phyloP scores from a whole-genome alignment of 306 rosid species.

The Ammopiptanthus mongolicus region DNA sequence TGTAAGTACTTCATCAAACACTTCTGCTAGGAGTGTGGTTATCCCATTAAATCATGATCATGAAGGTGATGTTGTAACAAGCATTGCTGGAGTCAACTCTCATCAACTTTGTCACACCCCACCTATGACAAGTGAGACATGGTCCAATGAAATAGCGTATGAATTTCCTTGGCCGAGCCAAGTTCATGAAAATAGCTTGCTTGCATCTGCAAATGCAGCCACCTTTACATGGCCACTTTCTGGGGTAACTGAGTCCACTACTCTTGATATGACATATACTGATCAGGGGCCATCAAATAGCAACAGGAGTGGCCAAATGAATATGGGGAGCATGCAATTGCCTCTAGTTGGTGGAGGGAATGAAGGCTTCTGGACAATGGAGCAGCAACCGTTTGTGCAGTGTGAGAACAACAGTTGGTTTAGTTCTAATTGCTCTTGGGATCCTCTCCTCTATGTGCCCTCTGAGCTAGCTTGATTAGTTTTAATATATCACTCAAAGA shows the following conservation, averaged over 20 bases:
- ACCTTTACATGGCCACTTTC: conserved; percentile 24
- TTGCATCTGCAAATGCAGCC: conserved; percentile 2
- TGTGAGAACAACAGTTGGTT: conserved; percentile 36
- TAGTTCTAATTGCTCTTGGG: conserved; percentile 36
- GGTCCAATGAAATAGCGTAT: conserved; percentile 31
- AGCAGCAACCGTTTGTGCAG: conserved; percentile 31
- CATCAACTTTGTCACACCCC: conserved; percentile 25
- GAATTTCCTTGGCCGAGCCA: conserved; percentile 36
- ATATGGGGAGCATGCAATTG: conserved; percentile 26
- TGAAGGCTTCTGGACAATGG: conserved; percentile 31
- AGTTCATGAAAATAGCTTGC: conserved; percentile 9
- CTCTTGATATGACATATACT: conserved; percentile 16
- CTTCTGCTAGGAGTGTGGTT: conserved; percentile 9
- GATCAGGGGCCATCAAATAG: conserved; percentile 22
- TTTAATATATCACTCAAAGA: not conserved
- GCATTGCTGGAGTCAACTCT: conserved; percentile 11
- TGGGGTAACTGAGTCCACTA: conserved; percentile 17
- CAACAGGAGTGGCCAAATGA: conserved; percentile 15
- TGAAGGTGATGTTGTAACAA: not conserved
- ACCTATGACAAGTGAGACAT: conserved; percentile 6
- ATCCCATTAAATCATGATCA: conserved; percentile 21
- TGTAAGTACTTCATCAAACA: conserved; percentile 10
- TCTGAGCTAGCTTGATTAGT: conserved; percentile 36
- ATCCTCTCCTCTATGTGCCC: conserved; percentile 36
- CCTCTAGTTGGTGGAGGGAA: conserved; percentile 15